phyloP scores from a whole-genome alignment of 257 asterid species.

The Solanum sejunctum region DNA sequence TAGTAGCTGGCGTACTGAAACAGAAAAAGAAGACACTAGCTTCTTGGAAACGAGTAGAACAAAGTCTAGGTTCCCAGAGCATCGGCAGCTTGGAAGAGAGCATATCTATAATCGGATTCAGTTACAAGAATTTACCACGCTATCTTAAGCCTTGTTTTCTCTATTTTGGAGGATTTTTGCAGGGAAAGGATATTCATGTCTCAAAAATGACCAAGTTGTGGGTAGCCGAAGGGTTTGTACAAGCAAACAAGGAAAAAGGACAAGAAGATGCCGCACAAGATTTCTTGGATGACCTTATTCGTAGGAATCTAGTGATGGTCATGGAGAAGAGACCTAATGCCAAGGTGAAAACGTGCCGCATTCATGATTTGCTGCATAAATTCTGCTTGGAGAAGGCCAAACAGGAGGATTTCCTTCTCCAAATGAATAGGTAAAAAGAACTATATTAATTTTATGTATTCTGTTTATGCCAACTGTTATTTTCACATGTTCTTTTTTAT shows the following conservation, averaged over 20 bases:
- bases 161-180: slow-evolving; percentile 1
- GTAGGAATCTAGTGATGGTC: slow-evolving; percentile 5
- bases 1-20: slow-evolving; percentile 1
- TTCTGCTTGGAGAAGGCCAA: slow-evolving; percentile 1
- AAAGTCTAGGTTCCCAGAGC: not conserved
- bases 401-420: not conserved
- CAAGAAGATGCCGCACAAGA: not conserved
- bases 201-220: not conserved
- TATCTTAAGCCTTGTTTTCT: slow-evolving; percentile 7
- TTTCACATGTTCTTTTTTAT: not conserved
- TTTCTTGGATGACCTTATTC: not conserved
- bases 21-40: not conserved
- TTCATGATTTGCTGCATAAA: slow-evolving; percentile 5
- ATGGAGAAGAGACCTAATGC: not conserved
- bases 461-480: not conserved
- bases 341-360: not conserved
- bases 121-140: slow-evolving; percentile 6
- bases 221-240: slow-evolving; percentile 8
- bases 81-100: not conserved
- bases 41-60: not conserved
- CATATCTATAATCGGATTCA: slow-evolving; percentile 3
- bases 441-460: not conserved
- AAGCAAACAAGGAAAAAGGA: not conserved
- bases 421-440: not conserved
- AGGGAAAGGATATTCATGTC: not conserved